Evolutionary conservation across 805 yeast species (phyloP), one percentile per base, ranked within the genome.

Genomic region (Blastobotrys americana): DNA sequence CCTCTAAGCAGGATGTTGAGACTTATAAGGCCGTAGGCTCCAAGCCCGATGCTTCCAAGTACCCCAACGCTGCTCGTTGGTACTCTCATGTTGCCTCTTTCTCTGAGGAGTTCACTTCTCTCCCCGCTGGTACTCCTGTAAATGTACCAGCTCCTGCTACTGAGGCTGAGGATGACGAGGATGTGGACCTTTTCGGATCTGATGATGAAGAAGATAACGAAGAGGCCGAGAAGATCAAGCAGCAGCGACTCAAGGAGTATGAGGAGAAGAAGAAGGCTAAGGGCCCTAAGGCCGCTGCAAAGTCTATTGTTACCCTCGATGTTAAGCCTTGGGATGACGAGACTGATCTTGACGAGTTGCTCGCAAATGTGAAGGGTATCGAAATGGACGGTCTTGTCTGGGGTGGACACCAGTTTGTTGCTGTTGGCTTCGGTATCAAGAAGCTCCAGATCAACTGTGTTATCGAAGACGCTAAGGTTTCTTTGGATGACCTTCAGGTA

Each of bases 291-390:
- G 88, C 97, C 64, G 96, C 96, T 72, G 97, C 98, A 67, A 93
- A 93, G 79, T 86, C 97, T 52, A 74, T 88, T 59, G 96, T 93
- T 65, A 90, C 99, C 65, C 67, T 93, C 63, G 98, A 93, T 63
- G 95, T 93, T 62, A 93, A 93, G 82, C 97, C 97, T 75, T 93
- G 99, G 99, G 98, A 93, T 73, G 98, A 93, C 66, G 97, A 93
- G 79, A 93, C 99, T 60, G 82, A 90, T 68, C 77, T 93, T 68
- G 95, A 93, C 53, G 82, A 82, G 71, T 67, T 93, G 74, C 71
- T 86, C 59, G 89, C 83, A 53, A 78, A 80, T 72, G 96, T 88
- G 65, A 89, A 87, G 80, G 65, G 77, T 60, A 71, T 90, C 61
- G 85, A 80, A 68, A 71, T 70, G 74, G 98, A 93, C 39, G 99